Evolutionary conservation across 441 rosid species (phyloP).

Genomic region (Croton laevigatus): DNA sequence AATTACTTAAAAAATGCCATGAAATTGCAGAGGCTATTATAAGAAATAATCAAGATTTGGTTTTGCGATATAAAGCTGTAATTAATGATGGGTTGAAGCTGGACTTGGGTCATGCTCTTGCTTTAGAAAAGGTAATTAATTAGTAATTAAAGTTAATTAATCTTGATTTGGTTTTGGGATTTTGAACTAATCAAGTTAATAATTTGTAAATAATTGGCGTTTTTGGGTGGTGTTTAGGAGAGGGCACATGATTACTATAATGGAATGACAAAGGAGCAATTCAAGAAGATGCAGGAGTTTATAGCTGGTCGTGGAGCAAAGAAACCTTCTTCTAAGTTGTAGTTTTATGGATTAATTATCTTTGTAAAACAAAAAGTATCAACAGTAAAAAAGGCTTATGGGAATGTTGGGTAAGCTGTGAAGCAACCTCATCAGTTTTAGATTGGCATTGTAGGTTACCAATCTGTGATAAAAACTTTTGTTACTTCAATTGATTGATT

Average conservation of each 20-base stretch:
- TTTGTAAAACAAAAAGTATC: no score
- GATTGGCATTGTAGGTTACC: no score
- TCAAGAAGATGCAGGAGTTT: slow-evolving; percentile 93
- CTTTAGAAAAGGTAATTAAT: slow-evolving; percentile 71
- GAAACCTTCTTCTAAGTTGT: slow-evolving; percentile 66
- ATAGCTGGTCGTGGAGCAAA: slow-evolving; percentile 62
- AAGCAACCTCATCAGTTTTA: no score
- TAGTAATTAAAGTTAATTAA: not conserved
- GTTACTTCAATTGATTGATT: no score
- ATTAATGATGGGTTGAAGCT: slow-evolving; percentile 76
- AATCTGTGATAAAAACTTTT: no score
- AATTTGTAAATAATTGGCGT: not conserved
- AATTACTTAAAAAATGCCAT: slow-evolving; percentile 56
- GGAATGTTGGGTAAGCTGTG: no score
- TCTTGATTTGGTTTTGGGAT: not conserved
- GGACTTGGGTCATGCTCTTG: slow-evolving; percentile 67
- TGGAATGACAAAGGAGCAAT: slow-evolving; percentile 86
- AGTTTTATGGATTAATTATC: slow-evolving; percentile 20
- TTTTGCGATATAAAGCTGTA: slow-evolving; percentile 66
- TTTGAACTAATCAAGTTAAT: not conserved
- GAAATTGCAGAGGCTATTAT: slow-evolving; percentile 64
- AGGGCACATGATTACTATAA: slow-evolving; percentile 69
- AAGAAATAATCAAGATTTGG: slow-evolving; percentile 70
- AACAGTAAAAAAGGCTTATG: no score
- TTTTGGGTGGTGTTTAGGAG: slow-evolving; percentile 41